Conservation (phyloP, 148 eudicot genomes). For the Chenopodium formosanum region DNA sequence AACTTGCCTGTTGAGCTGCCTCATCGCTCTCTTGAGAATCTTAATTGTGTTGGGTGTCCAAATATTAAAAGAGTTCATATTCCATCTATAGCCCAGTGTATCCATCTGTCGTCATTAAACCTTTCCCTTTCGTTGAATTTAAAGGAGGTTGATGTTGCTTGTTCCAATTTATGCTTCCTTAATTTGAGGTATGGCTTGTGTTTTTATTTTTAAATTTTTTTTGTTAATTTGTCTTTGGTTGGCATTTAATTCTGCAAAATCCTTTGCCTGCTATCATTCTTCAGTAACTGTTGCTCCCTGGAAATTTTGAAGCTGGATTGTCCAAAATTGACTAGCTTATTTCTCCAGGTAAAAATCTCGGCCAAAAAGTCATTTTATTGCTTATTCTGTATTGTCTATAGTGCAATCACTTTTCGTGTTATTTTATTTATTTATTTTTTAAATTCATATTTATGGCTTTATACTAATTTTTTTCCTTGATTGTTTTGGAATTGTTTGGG, state of each 20-base stretch:
- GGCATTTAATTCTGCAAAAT: conserved; percentile 5
- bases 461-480: neutral
- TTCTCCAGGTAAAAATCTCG: conserved; percentile 70
- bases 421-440: too few species aligned
- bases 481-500: neutral
- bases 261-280: conserved; percentile 6
- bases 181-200: conserved; percentile 64
- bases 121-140: conserved; percentile 79
- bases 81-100: conserved; percentile 62
- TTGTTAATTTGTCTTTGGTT: neutral
- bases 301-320: conserved; percentile 73
- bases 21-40: conserved; percentile 65
- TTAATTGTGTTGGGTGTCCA: conserved; percentile 91
- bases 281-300: conserved; percentile 84
- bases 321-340: conserved; percentile 74
- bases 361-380: neutral
- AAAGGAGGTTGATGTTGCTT: conserved; percentile 78
- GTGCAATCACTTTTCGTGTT: neutral
- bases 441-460: neutral
- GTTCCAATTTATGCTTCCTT: conserved; percentile 70
- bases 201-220: neutral
- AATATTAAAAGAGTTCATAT: conserved; percentile 78
- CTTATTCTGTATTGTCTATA: neutral
- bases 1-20: conserved; percentile 40
- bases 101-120: conserved; percentile 65